Evolutionary conservation across 495 filamentous ascomycete genomes (phyloP), one percentile per base, ranked within the genome.

Genomic region (Penicillium canariense): DNA sequence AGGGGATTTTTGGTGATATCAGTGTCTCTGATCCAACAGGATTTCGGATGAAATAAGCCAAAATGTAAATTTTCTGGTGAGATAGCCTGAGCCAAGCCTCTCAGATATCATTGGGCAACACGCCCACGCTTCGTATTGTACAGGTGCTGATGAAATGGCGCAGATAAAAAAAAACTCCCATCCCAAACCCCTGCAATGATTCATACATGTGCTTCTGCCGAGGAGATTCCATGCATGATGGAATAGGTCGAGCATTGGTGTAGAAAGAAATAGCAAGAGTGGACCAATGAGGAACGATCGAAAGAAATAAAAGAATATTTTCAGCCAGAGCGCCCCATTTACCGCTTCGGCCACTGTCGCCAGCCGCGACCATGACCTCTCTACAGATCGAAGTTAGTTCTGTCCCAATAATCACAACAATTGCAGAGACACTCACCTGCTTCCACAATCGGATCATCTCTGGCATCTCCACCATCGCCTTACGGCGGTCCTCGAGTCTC

Each of bases 391-490:
- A 50, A 42, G 54, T 77, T 59, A 74, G 63, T 38, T 35, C 31
- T 46, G 15, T 49, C 50, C 45, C 47, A 31, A 2, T 8, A 11
- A 34, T 15, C 30, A 27, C 20, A 25, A 40, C 23, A 20, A 42
- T 17, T 17, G 48, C 47, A 56, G 12, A 18, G 48, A 45, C 34
- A 76, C 81, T 69, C 70, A 94, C 91, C 87, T 90, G 85, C 76
- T 96, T 94, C 95, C 94, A 98, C 72, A 86, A 77, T 70, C 87
- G 78, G 61, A 98, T 85, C 76, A 96, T 82, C 63, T 85, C 80
- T 57, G 91, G 90, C 94, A 98, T 98, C 52, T 83, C 85, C 76
- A 89, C 67, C 91, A 98, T 97, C 48, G 94, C 94, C 71, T 88
- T 79, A 80, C 85, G 87, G 68, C 91, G 83, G 76, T 87, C 84